Evolutionary conservation across 139 green algal species (phyloP).

Genomic region (Gonium pectorale): DNA sequence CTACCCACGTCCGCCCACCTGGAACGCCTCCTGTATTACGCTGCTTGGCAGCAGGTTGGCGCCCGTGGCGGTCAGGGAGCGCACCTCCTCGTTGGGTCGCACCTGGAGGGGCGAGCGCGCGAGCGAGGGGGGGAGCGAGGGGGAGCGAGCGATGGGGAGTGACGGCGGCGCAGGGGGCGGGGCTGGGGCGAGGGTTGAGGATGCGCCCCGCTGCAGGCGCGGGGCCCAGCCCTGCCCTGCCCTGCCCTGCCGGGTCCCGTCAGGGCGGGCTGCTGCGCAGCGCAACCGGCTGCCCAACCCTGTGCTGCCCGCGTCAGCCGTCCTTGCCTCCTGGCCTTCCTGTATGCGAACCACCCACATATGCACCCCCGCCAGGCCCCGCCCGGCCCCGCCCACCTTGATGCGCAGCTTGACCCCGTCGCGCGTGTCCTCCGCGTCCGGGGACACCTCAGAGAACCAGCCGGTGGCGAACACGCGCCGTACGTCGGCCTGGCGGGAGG

Average conservation of each 20-base stretch:
- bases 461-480: constrained; percentile 90
- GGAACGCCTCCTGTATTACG: constrained; percentile 89
- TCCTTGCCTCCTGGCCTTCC: too few relatives aligned
- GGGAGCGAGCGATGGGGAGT: too few relatives aligned
- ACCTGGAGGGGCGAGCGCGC: constrained; percentile 59
- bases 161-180: too few relatives aligned
- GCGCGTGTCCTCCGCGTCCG: constrained; percentile 90
- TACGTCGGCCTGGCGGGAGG: constrained; percentile 75
- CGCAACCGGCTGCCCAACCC: too few relatives aligned
- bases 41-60: constrained; percentile 83
- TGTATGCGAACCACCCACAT: too few relatives aligned
- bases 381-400: constrained; percentile 52
- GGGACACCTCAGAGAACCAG: constrained; percentile 84
- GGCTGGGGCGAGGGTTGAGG: neutral
- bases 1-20: constrained; percentile 32
- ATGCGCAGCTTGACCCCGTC: constrained; percentile 94
- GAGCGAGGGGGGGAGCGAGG: too few relatives aligned
- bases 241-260: too few relatives aligned
- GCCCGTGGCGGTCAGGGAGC: constrained; percentile 78
- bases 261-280: too few relatives aligned
- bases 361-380: too few relatives aligned
- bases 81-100: constrained; percentile 83
- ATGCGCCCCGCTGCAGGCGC: neutral
- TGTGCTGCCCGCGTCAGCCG: too few relatives aligned
- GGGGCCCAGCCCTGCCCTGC: too few relatives aligned